phyloP scores from a whole-genome alignment of 192 early-diverging fungal genomes.

The Helicostylum pulchrum region DNA sequence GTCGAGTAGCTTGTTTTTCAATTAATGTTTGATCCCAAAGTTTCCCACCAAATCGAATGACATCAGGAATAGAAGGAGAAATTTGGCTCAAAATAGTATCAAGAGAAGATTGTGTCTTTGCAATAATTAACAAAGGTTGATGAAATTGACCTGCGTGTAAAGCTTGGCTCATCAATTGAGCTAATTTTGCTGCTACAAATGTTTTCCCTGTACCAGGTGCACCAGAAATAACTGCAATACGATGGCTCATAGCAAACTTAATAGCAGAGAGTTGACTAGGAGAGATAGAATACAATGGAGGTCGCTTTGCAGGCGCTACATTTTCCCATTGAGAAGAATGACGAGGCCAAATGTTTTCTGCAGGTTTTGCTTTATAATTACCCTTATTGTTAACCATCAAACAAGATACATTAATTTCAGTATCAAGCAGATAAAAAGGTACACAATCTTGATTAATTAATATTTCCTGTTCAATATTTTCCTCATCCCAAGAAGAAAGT shows the following conservation, averaged over 20 bases:
- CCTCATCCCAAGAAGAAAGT: background rate
- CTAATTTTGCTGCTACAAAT: constrained; percentile 21
- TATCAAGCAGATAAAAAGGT: constrained; percentile 3
- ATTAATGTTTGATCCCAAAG: background rate
- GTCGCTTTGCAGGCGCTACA: background rate
- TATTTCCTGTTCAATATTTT: background rate
- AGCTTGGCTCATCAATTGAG: constrained; percentile 20
- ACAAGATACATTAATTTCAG: constrained; percentile 16
- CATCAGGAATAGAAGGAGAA: constrained; percentile 1
- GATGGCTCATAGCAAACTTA: constrained; percentile 22
- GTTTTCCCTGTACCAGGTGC: constrained; percentile 33
- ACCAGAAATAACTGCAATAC: constrained; percentile 26
- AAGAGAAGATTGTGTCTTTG: constrained; percentile 14
- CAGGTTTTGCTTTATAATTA: constrained; percentile 1
- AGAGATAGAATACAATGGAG: constrained; percentile 21
- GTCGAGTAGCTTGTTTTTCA: background rate
- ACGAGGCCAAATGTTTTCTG: constrained; percentile 19
- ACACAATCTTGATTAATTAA: background rate
- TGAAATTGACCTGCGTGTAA: constrained; percentile 14
- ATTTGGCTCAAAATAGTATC: constrained; percentile 20
- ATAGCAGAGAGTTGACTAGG: constrained; percentile 24
- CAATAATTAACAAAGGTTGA: constrained; percentile 27
- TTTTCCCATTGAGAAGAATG: background rate
- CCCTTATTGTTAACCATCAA: background rate
- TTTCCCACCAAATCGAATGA: constrained; percentile 25